Percentiles rank a stretch among this genome's conserved stretches.
Conservation (phyloP, 768 basidiomycete species). For the Xerocomus spinulosus region DNA sequence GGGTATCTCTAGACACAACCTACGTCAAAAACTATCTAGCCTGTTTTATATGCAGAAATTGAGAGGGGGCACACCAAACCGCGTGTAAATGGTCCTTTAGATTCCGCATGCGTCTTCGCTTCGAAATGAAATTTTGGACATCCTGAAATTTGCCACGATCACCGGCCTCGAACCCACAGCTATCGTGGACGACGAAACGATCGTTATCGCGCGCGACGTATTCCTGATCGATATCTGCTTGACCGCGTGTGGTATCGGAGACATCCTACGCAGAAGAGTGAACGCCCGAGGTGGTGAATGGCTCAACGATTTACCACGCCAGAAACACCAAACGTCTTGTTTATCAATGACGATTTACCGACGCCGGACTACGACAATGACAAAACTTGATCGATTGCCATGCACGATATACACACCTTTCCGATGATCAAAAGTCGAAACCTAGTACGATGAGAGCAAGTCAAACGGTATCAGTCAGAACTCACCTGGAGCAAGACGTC, state of each 20-base stretch:
- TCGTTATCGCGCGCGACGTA: neutral
- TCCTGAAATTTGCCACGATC: neutral
- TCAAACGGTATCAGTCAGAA: neutral
- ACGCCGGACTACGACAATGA: neutral
- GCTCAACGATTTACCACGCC: no score
- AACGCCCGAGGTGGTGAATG: neutral
- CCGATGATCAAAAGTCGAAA: neutral
- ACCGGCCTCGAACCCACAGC: neutral
- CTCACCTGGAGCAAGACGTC: neutral
- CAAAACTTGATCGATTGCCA: neutral
- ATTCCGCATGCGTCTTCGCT: neutral
- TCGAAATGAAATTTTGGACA: neutral
- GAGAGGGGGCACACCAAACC: neutral
- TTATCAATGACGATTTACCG: neutral
- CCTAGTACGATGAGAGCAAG: neutral
- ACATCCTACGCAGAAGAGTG: neutral
- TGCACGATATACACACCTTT: neutral
- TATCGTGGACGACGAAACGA: neutral
- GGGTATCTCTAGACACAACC: neutral
- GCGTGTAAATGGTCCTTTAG: neutral
- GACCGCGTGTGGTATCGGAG: neutral
- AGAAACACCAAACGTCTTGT: neutral
- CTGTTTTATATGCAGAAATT: neutral
- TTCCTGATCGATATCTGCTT: neutral
- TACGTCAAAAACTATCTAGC: neutral